A percentile compares a stretch with the other conserved stretches of the same genome.
Evolutionary conservation across 768 basidiomycete species (phyloP).

Genomic region (Panellus pusillus): DNA sequence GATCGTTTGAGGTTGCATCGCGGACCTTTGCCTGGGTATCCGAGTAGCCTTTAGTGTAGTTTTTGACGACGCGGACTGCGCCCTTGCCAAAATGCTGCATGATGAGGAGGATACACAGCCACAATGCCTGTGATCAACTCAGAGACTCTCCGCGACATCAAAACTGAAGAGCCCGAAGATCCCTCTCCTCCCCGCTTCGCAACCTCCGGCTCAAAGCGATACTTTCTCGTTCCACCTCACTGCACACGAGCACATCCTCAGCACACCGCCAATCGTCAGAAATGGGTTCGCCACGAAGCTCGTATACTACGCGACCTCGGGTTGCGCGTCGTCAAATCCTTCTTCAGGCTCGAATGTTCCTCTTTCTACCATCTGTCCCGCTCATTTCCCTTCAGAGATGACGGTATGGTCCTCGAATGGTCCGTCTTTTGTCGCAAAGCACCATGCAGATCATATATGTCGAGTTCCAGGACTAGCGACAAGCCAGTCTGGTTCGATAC

Average conservation of each 20-base stretch:
- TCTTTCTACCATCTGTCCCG: background rate
- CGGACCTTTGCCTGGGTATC: slow-evolving; percentile 94
- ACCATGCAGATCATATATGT: background rate
- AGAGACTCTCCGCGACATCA: no score
- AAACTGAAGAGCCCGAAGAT: slow-evolving; percentile 8
- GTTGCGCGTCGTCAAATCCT: slow-evolving; percentile 11
- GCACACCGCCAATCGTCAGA: slow-evolving; percentile 8
- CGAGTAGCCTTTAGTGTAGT: slow-evolving; percentile 95
- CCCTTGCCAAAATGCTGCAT: slow-evolving; percentile 85
- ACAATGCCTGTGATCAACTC: no score
- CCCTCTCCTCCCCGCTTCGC: slow-evolving; percentile 11
- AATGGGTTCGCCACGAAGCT: slow-evolving; percentile 13
- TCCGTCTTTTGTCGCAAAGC: background rate
- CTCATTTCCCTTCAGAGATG: slow-evolving; percentile 13
- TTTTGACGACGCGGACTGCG: slow-evolving; percentile 87
- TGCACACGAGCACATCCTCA: slow-evolving; percentile 5
- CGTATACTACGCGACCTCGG: slow-evolving; percentile 10
- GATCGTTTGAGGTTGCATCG: slow-evolving; percentile 96
- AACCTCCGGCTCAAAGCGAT: slow-evolving; percentile 21
- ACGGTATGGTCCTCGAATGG: slow-evolving; percentile 26
- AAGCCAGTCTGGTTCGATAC: slow-evolving; percentile 20
- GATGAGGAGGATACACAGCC: background rate
- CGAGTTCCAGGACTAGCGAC: slow-evolving; percentile 2
- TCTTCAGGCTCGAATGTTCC: slow-evolving; percentile 13
- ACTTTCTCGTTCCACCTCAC: slow-evolving; percentile 14